Base-by-base conservation (phyloP, 257 asterid species). In the Solanum virginianum region DNA sequence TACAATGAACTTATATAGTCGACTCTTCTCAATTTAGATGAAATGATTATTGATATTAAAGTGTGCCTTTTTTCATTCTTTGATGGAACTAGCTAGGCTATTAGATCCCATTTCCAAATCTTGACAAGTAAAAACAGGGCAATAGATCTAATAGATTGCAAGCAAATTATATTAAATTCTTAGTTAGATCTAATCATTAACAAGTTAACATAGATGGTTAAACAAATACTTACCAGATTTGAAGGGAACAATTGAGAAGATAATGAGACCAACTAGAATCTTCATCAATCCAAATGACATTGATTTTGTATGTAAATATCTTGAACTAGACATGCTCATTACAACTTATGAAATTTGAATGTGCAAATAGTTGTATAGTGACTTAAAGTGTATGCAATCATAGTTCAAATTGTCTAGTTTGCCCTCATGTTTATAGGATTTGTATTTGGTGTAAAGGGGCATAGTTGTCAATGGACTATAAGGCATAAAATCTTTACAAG, bases 161-260 rank as follows among this genome's bases (percentile, higher is more conserved):
- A 51, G 15, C 53, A 36, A 69, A 36, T 9, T 39, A 17, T 69
- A 69, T 36, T 68, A 7, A 68, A 68, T 16, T 69, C 51, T 69
- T 69, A 12, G 32, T 13, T 49, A 49, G 62, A 75, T 24, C 45
- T 75, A 24, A 7, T 15, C 41, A 74, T 7, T 69, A 72, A 72
- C 57, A 72, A 43, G 80, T 72, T 9, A 20, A 66, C 6, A 45
- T 39, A 79, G 56, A 22, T 70, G 26, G 53, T 32, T 45, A 32
- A 32, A 32, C 41, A 18, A 56, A 26, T 13, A 43, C 9, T 63
- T 89, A 92, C 97, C 94, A 2, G 93, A 88, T 80, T 85, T 85
- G 2, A 57, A 92, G 4, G 84, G 80, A 39, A 88, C 2, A n/a
- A 84, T 74, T 15, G 89, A 81, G 70, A 92, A 72, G 82, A 92